phyloP scores from a whole-genome alignment of 2,329 filamentous ascomycete species.

The Cucurbitaria berberidis region DNA sequence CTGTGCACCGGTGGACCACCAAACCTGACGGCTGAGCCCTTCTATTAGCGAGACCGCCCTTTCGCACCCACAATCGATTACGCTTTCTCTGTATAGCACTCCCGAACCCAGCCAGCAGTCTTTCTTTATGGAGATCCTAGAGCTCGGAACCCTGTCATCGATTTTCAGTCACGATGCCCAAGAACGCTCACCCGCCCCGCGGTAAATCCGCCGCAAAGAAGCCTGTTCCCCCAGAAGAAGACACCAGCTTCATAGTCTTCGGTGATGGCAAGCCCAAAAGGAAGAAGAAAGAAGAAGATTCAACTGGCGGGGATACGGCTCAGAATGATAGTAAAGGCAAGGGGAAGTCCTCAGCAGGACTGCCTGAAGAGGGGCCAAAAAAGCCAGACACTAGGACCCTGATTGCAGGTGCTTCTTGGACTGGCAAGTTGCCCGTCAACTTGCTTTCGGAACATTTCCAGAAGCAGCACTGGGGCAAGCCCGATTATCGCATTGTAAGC shows the following conservation, averaged over 20 bases:
- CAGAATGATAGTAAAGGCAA: constrained; percentile 40
- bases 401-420: constrained; percentile 96
- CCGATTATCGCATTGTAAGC: constrained; percentile 81
- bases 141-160: neutral
- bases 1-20: neutral
- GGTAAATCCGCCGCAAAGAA: constrained; percentile 49
- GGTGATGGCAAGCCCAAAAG: constrained; percentile 54
- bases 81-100: neutral
- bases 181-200: constrained; percentile 57
- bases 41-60: constrained; percentile 22
- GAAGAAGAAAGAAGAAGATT: constrained; percentile 43
- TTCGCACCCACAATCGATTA: constrained; percentile 15
- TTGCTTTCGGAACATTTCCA: constrained; percentile 93
- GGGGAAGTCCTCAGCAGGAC: constrained; percentile 35
- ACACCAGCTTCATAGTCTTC: constrained; percentile 58
- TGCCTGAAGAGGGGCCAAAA: constrained; percentile 55
- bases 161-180: constrained; percentile 49
- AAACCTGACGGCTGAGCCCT: constrained; percentile 21
- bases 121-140: constrained; percentile 13
- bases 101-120: neutral
- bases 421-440: constrained; percentile 93
- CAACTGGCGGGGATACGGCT: constrained; percentile 6
- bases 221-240: constrained; percentile 52
- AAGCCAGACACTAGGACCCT: constrained; percentile 72
- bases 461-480: constrained; percentile 93